phyloP scores from a whole-genome alignment of 1,139 yeast species.

The Suhomyces yuchorum region DNA sequence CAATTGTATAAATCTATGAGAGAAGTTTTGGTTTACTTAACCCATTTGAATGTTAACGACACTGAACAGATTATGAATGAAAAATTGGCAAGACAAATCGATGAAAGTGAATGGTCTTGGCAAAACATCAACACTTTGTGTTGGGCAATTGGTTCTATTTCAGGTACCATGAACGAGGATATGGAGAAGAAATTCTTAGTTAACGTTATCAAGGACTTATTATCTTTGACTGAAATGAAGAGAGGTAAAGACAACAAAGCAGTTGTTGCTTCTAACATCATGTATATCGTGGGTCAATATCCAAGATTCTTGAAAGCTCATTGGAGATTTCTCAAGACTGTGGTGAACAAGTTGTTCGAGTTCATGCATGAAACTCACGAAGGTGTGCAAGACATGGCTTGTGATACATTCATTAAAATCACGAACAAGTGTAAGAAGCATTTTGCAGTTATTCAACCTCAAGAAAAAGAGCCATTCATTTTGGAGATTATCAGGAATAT shows the following conservation, averaged over 20 bases:
- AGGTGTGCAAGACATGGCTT: slow-evolving; percentile 99
- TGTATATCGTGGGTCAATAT: slow-evolving; percentile 99
- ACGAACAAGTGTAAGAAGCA: slow-evolving; percentile 94
- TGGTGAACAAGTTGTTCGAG: slow-evolving; percentile 90
- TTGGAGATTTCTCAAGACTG: slow-evolving; percentile 96
- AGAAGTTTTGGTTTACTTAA: slow-evolving; percentile 89
- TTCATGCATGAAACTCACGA: slow-evolving; percentile 99
- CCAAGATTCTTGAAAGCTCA: slow-evolving; percentile 97
- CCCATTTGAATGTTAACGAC: slow-evolving; percentile 92
- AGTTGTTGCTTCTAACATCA: slow-evolving; percentile 96
- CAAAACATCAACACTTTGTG: slow-evolving; percentile 93
- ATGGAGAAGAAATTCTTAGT: slow-evolving; percentile 94
- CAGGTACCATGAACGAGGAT: slow-evolving; percentile 98
- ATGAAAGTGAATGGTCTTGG: slow-evolving; percentile 99
- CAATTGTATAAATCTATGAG: slow-evolving; percentile 94
- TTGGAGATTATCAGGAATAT: slow-evolving; percentile 84
- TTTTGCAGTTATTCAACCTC: slow-evolving; percentile 83
- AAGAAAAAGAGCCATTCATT: slow-evolving; percentile 90
- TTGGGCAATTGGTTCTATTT: slow-evolving; percentile 99
- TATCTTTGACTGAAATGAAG: slow-evolving; percentile 91
- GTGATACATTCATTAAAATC: slow-evolving; percentile 96
- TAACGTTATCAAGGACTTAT: slow-evolving; percentile 85
- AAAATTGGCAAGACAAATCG: slow-evolving; percentile 88
- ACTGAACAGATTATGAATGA: slow-evolving; percentile 93
- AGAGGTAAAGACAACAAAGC: slow-evolving; percentile 98